phyloP scores from a whole-genome alignment of 495 filamentous ascomycete genomes.

The Endocarpon pusillum region DNA sequence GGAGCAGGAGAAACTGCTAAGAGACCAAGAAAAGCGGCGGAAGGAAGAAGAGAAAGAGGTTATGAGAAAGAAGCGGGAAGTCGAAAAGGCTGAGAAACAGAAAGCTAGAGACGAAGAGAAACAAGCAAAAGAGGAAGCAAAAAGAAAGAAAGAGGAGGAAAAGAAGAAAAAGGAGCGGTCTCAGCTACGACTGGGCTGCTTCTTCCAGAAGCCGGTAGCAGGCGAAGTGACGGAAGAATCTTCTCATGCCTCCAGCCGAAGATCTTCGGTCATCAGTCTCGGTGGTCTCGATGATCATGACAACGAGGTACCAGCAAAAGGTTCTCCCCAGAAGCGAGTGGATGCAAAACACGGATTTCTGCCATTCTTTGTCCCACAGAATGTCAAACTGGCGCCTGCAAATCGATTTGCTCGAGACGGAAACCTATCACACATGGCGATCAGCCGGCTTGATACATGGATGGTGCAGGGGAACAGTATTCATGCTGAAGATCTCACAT shows the following conservation, averaged over 20 bases:
- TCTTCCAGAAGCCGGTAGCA: conserved; percentile 1
- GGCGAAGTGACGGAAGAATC: not conserved
- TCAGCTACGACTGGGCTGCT: not conserved
- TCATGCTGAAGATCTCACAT: not conserved
- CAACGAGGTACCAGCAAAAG: not conserved
- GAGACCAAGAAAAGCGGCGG: not conserved
- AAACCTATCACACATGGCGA: too few relatives aligned
- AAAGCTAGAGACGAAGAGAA: not conserved
- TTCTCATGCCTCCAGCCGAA: not conserved
- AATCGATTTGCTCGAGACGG: not conserved
- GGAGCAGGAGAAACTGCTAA: not conserved
- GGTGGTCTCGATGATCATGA: not conserved
- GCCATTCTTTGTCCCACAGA: not conserved
- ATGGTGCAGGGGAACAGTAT: too few relatives aligned
- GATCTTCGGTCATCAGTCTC: not conserved
- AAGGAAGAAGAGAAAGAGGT: conserved; percentile 1
- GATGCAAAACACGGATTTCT: not conserved
- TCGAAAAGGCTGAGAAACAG: not conserved
- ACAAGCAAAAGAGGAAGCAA: conserved; percentile 1
- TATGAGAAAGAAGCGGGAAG: not conserved
- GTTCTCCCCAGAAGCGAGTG: not conserved
- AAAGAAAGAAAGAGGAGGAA: not conserved
- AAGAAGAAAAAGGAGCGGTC: conserved; percentile 1
- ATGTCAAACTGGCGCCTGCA: not conserved
- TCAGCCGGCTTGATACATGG: too few relatives aligned